Evolutionary conservation across 768 basidiomycete genomes (phyloP).

Genomic region (Russula vinacea): DNA sequence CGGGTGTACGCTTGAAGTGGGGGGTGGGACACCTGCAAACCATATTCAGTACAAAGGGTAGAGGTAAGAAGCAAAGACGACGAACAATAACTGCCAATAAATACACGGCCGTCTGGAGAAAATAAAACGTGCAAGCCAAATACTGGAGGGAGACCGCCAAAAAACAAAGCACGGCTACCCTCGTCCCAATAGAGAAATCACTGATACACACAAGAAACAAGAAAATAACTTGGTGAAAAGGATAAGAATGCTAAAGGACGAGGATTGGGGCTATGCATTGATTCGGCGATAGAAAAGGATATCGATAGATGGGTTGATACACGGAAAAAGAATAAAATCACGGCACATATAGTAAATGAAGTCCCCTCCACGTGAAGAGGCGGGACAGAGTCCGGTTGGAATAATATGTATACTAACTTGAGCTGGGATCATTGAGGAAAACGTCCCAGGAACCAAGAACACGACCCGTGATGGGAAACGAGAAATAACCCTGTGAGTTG

Average conservation of each 20-base stretch:
- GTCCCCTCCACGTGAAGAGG: background rate
- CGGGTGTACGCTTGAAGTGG: slow-evolving; percentile 13
- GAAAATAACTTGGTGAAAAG: slow-evolving; percentile 29
- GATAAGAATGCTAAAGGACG: slow-evolving; percentile 20
- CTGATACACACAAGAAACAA: slow-evolving; percentile 28
- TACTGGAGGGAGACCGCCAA: slow-evolving; percentile 11
- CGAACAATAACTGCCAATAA: slow-evolving; percentile 28
- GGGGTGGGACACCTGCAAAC: slow-evolving; percentile 7
- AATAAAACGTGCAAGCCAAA: slow-evolving; percentile 17
- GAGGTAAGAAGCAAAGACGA: background rate
- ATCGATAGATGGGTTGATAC: slow-evolving; percentile 31
- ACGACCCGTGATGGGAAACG: slow-evolving; percentile 34
- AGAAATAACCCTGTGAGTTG: slow-evolving; percentile 35
- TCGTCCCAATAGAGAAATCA: slow-evolving; percentile 18
- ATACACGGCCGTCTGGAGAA: slow-evolving; percentile 22
- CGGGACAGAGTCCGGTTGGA: background rate
- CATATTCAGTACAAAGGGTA: background rate
- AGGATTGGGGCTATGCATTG: slow-evolving; percentile 19
- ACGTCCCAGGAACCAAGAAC: slow-evolving; percentile 46
- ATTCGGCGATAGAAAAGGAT: slow-evolving; percentile 18
- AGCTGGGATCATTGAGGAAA: slow-evolving; percentile 30
- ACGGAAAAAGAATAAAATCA: slow-evolving; percentile 24
- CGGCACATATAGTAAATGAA: slow-evolving; percentile 21
- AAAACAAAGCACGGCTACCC: slow-evolving; percentile 23
- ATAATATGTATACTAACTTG: slow-evolving; percentile 21